Base-by-base conservation (phyloP, 2,329 filamentous ascomycete species). In the Fusarium sp. region DNA sequence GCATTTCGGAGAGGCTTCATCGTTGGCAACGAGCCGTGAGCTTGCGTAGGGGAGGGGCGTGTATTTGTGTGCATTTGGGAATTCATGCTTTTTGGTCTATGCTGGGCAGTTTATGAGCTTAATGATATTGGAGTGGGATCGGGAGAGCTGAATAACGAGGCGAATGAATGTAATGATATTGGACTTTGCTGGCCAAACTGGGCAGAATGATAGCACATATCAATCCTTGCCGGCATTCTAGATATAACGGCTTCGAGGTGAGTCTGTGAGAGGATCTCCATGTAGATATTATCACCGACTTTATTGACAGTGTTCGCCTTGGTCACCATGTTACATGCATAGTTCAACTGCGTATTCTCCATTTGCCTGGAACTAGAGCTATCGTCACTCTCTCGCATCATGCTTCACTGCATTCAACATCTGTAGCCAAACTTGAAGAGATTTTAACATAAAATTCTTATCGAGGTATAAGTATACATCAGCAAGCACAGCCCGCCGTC, bases 401-500 rank as follows among this genome's bases (percentile, higher is more conserved):
- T 14, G 1, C 40, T 22, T 14, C 40, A 20, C 20, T 22, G 5
- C 20, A 45, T 0, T 22, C 20, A 45, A 22, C 13, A 22, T 14
- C 3, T 11, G 20, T 7, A 14, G 2, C 11, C 40, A 45, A 14
- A 2, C 1, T 52, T 31, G 18, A 45, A 50, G 29, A 62, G 6
- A 56, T 42, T 42, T 24, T 50, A 24, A 59, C 56, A 45, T 60
- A 52, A 40, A 52, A 56, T 75, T 70, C 45, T 70, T 38, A 67
- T 29, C 69, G 72, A 70, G 57, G 45, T 74, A 67, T 75, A 63
- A 57, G 29, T 54, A 42, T 64, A 56, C 61, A 64, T 64, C 64
- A 73, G 57, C 47, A 70, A 67, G 72, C 72, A 42, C 72, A 70
- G 66, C 69, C 66, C 31, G 42, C 59, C 54, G 40, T 40, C 42